Evolutionary conservation across 1,284 basidiomycete genomes (phyloP).

Genomic region (Chondrostereum purpureum): DNA sequence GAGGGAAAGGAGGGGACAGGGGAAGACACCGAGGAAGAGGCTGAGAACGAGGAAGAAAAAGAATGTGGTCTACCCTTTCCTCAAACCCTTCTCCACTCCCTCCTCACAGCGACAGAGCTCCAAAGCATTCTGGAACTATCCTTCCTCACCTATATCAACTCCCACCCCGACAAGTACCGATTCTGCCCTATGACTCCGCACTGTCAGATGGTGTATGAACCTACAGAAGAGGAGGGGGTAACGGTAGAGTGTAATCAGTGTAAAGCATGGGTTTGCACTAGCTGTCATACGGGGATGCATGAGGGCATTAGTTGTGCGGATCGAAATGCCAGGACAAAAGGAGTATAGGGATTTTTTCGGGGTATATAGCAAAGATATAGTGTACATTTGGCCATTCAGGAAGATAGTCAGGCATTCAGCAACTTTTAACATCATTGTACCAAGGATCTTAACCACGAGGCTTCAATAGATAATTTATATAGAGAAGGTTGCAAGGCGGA

Average conservation of each 20-base stretch:
- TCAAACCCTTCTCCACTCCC: constrained; percentile 29
- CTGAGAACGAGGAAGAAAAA: neutral
- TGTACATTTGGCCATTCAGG: too few relatives aligned
- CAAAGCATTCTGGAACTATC: constrained; percentile 29
- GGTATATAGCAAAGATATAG: too few relatives aligned
- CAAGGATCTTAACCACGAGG: too few relatives aligned
- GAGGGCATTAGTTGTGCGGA: constrained; percentile 25
- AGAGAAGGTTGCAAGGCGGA: too few relatives aligned
- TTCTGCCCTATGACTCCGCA: constrained; percentile 37
- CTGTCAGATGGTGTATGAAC: constrained; percentile 33
- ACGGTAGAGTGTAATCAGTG: constrained; percentile 27
- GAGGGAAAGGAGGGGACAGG: constrained; percentile 7
- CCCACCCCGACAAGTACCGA: constrained; percentile 31
- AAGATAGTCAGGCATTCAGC: too few relatives aligned
- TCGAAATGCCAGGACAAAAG: constrained; percentile 1
- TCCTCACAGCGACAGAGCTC: constrained; percentile 33
- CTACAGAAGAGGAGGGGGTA: constrained; percentile 21
- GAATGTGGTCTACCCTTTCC: constrained; percentile 29
- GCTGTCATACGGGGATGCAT: constrained; percentile 26
- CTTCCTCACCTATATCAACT: constrained; percentile 34
- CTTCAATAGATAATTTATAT: too few relatives aligned
- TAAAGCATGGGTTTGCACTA: constrained; percentile 25
- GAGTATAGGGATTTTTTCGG: too few relatives aligned
- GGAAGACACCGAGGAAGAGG: neutral
- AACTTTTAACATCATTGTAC: too few relatives aligned